Evolutionary conservation across 139 green algal species (phyloP).

Genomic region (Chlamydomonas sp.): DNA sequence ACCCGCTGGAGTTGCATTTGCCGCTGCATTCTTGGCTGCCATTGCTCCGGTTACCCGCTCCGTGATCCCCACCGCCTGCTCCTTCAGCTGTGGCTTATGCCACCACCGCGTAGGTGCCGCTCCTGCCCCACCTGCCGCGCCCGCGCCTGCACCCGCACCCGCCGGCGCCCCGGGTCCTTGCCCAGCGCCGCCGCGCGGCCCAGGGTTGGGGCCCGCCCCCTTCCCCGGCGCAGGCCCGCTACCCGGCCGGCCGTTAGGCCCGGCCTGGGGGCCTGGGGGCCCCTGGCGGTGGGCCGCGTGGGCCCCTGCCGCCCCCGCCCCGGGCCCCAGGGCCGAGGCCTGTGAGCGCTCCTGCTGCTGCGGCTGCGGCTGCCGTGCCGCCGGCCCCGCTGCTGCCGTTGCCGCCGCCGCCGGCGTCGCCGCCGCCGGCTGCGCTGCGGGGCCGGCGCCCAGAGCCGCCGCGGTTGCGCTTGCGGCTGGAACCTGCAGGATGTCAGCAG

Average conservation of each 20-base stretch:
- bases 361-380: not conserved
- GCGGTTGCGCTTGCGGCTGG: too few relatives aligned
- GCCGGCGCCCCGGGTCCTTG: not conserved
- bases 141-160: not conserved
- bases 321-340: not conserved
- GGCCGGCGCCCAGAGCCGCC: too few relatives aligned
- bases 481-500: too few relatives aligned
- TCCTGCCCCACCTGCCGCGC: not conserved
- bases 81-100: conserved; percentile 36
- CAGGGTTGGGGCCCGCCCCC: not conserved
- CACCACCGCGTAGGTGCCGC: conserved; percentile 18
- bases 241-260: not conserved
- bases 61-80: conserved; percentile 26
- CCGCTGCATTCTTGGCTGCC: not conserved
- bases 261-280: not conserved
- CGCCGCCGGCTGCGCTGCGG: too few relatives aligned
- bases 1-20: not conserved
- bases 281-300: too few relatives aligned
- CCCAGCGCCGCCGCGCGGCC: not conserved
- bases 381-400: not conserved
- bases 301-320: not conserved
- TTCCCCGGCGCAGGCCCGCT: not conserved
- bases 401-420: too few relatives aligned
- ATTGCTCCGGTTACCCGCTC: not conserved
- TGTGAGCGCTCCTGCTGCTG: not conserved